Percentiles rank a stretch among this genome's conserved stretches.
Evolutionary conservation across 2,329 filamentous ascomycete genomes (phyloP).

Genomic region (Calonectria henricotiae): DNA sequence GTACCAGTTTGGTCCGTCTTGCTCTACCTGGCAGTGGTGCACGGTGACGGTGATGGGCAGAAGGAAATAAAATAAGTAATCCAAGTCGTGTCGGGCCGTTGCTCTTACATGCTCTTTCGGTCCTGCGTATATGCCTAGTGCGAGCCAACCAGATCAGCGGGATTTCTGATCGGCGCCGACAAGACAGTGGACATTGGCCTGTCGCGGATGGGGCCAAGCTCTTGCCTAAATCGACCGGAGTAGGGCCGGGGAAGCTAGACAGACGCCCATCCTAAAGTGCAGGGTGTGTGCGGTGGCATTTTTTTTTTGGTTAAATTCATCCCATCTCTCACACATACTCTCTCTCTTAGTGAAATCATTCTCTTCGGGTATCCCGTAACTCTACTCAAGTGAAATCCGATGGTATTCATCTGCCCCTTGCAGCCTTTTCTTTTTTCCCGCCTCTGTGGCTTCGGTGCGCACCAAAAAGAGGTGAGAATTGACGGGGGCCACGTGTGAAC

Average conservation of each 20-base stretch:
- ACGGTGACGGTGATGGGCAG: conserved; percentile 16
- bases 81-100: conserved; percentile 35
- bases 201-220: conserved; percentile 45
- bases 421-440: background rate
- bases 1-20: background rate
- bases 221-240: conserved; percentile 50
- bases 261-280: conserved; percentile 40
- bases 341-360: background rate
- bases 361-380: conserved; percentile 10
- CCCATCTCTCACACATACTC: conserved; percentile 32
- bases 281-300: conserved; percentile 4
- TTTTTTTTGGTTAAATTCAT: conserved; percentile 14
- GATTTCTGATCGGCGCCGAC: conserved; percentile 53
- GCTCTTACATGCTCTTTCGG: conserved; percentile 28
- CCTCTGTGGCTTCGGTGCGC: background rate
- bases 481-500: conserved; percentile 25
- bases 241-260: conserved; percentile 51
- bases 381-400: background rate
- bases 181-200: conserved; percentile 52
- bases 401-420: background rate
- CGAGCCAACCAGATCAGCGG: conserved; percentile 44
- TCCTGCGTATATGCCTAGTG: conserved; percentile 31
- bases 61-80: conserved; percentile 4
- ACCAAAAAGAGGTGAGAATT: conserved; percentile 1
- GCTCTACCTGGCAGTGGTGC: conserved; percentile 8